Evolutionary conservation across 768 basidiomycete genomes (phyloP).

Genomic region (Psilocybe tampanensis): DNA sequence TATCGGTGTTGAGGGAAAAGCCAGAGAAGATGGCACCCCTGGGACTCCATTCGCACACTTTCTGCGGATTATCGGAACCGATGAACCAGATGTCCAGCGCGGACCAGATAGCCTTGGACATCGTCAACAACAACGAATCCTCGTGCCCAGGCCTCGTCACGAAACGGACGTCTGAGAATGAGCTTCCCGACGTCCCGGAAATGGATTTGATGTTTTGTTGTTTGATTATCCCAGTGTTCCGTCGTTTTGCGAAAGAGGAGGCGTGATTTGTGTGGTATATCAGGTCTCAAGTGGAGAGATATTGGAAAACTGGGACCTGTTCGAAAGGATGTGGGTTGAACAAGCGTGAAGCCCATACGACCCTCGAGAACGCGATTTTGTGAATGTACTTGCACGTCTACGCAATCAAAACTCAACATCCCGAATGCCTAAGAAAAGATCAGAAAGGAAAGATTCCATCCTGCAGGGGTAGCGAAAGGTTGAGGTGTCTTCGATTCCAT

Average conservation of each 20-base stretch:
- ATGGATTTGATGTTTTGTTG: constrained; percentile 24
- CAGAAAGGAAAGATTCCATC: too few relatives aligned
- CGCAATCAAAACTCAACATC: too few relatives aligned
- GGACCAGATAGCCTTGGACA: constrained; percentile 66
- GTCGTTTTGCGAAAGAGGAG: constrained; percentile 49
- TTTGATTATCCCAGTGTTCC: constrained; percentile 32
- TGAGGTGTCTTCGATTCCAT: too few relatives aligned
- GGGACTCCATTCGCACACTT: constrained; percentile 54
- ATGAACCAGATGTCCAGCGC: constrained; percentile 57
- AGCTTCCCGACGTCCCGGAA: constrained; percentile 38
- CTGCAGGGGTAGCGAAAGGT: too few relatives aligned
- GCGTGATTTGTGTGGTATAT: constrained; percentile 46
- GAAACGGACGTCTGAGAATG: constrained; percentile 57
- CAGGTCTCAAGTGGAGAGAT: constrained; percentile 43
- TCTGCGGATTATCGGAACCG: constrained; percentile 23
- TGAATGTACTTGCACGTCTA: constrained; percentile 56
- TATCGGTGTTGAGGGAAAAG: constrained; percentile 51
- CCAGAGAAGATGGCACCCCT: constrained; percentile 55
- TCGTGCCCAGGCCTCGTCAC: constrained; percentile 47
- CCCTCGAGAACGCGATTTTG: constrained; percentile 45
- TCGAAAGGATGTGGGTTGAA: constrained; percentile 40
- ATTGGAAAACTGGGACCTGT: constrained; percentile 53
- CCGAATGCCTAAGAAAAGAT: too few relatives aligned
- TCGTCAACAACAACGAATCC: constrained; percentile 49
- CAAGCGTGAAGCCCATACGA: constrained; percentile 62